Conservation (phyloP, 1,284 basidiomycete species). For the Pseudozyma thailandica region DNA sequence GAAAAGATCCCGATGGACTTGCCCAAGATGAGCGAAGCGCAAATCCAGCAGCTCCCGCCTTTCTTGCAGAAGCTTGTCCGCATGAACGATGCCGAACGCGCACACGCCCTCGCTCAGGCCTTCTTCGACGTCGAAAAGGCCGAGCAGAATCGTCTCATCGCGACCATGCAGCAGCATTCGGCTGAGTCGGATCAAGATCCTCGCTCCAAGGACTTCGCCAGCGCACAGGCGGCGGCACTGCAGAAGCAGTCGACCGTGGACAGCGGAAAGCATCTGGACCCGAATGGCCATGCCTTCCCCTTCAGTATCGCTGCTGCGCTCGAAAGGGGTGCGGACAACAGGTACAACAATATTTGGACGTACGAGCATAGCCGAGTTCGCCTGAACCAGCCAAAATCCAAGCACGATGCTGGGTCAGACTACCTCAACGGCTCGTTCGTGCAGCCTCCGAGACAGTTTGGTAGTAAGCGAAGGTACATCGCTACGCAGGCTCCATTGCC, state of each 20-base stretch:
- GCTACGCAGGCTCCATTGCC: conserved; percentile 95
- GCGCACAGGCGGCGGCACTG: conserved; percentile 22
- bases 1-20: conserved; percentile 61
- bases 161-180: conserved; percentile 90
- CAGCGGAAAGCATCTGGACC: conserved; percentile 11
- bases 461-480: conserved; percentile 77
- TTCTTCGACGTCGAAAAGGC: conserved; percentile 90
- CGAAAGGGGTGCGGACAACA: conserved; percentile 91
- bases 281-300: conserved; percentile 71
- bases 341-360: conserved; percentile 90
- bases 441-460: conserved; percentile 52
- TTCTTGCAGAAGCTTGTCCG: conserved; percentile 82
- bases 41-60: conserved; percentile 74
- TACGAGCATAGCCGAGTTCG: conserved; percentile 80
- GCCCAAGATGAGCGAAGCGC: conserved; percentile 38
- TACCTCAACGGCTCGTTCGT: conserved; percentile 65
- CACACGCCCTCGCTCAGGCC: conserved; percentile 84
- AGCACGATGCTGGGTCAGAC: conserved; percentile 50
- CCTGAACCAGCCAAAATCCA: conserved; percentile 33
- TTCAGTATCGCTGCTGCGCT: conserved; percentile 95
- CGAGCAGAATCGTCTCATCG: conserved; percentile 87
- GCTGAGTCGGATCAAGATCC: conserved; percentile 64
- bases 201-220: conserved; percentile 40
- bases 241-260: conserved; percentile 21
- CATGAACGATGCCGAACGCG: conserved; percentile 72